Evolutionary conservation across 495 filamentous ascomycete genomes (phyloP).

Genomic region (Xylaria acuta): DNA sequence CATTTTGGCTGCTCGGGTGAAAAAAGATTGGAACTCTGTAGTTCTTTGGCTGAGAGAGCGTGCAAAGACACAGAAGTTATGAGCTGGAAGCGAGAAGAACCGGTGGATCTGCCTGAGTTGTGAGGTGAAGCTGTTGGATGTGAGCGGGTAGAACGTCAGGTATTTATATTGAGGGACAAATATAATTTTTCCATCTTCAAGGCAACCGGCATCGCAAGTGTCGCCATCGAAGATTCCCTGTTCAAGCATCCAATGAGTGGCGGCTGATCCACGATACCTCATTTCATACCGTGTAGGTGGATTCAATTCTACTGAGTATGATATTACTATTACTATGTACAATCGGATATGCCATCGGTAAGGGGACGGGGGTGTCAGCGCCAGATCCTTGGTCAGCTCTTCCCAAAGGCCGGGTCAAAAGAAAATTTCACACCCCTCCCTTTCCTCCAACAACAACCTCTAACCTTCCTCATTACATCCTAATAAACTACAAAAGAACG

Average conservation of each 20-base stretch:
- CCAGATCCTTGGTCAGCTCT: conserved; percentile 8
- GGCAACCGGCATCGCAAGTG: background rate
- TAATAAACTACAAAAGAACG: background rate
- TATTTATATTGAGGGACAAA: conserved; percentile 16
- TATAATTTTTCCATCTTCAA: background rate
- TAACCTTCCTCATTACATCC: background rate
- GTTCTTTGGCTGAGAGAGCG: conserved; percentile 16
- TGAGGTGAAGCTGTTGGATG: background rate
- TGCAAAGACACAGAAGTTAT: background rate
- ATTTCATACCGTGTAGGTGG: conserved; percentile 14
- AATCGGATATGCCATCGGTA: conserved; percentile 17
- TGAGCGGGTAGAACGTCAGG: conserved; percentile 2
- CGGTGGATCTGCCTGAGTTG: conserved; percentile 13
- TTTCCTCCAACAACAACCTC: background rate
- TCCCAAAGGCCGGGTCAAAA: conserved; percentile 8
- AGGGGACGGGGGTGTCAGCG: conserved; percentile 2
- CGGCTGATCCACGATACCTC: conserved; percentile 9
- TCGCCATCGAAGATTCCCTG: background rate
- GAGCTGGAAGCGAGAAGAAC: background rate
- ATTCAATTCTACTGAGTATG: background rate
- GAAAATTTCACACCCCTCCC: conserved; percentile 18
- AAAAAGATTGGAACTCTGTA: conserved; percentile 20
- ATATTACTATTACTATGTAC: background rate
- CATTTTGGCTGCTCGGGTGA: conserved; percentile 12
- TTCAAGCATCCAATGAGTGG: conserved; percentile 2